phyloP scores from a whole-genome alignment of 2,329 filamentous ascomycete species.

The Hawksworthiomyces lignivorus region DNA sequence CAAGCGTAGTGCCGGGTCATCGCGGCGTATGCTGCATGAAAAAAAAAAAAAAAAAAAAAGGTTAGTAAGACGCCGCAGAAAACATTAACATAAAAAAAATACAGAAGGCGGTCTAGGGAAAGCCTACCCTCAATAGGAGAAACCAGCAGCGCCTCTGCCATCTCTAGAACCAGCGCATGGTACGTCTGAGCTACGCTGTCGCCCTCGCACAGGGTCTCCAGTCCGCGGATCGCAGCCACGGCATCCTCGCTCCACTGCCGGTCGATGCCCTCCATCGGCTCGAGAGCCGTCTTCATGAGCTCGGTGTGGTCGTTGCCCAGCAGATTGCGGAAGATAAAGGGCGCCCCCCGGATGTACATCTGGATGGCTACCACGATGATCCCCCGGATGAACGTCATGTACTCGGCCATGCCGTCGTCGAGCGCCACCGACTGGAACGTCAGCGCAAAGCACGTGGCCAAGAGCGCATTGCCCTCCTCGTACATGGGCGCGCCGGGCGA shows the following conservation, averaged over 20 bases:
- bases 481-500: slow-evolving; percentile 16
- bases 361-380: slow-evolving; percentile 48
- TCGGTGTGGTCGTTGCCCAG: slow-evolving; percentile 32
- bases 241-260: slow-evolving; percentile 40
- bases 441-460: slow-evolving; percentile 52
- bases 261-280: slow-evolving; percentile 32
- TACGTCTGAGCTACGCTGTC: slow-evolving; percentile 38
- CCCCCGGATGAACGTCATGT: slow-evolving; percentile 52
- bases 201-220: slow-evolving; percentile 35
- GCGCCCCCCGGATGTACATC: slow-evolving; percentile 45
- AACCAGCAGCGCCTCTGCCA: slow-evolving; percentile 43
- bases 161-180: slow-evolving; percentile 34
- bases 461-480: slow-evolving; percentile 51
- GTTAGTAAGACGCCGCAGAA: too few species aligned
- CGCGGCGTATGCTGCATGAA: slow-evolving; percentile 38
- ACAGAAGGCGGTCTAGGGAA: neutral
- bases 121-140: slow-evolving; percentile 45
- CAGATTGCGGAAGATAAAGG: slow-evolving; percentile 43
- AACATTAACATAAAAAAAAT: neutral
- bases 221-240: slow-evolving; percentile 30
- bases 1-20: slow-evolving; percentile 44
- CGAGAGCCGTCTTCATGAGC: slow-evolving; percentile 37
- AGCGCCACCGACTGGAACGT: slow-evolving; percentile 52
- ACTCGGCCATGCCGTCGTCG: slow-evolving; percentile 52
- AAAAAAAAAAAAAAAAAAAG: neutral